Conservation (phyloP, 176 grass and related monocot genomes). For the Oryza coarctata region DNA sequence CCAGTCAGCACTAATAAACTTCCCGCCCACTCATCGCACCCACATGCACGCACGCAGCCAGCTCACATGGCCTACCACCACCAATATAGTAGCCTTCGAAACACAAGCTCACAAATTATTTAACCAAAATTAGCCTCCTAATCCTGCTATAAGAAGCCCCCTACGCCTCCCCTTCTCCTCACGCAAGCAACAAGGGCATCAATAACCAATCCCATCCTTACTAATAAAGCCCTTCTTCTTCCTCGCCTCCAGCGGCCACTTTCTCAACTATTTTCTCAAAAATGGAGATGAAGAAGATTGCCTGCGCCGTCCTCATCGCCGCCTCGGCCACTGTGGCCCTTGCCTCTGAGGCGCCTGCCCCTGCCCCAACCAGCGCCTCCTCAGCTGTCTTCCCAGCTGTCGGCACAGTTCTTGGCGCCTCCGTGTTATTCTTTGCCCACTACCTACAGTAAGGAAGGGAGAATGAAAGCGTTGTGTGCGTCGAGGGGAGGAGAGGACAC, state of each 20-base stretch:
- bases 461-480: neutral
- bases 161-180: neutral
- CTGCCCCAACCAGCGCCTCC: conserved; percentile 47
- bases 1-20: conserved; percentile 23
- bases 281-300: conserved; percentile 95
- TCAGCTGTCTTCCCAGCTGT: conserved; percentile 44
- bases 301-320: conserved; percentile 60
- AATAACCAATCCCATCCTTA: conserved; percentile 25
- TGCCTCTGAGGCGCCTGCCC: conserved; percentile 63
- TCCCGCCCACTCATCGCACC: conserved; percentile 40
- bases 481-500: neutral
- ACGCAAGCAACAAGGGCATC: conserved; percentile 51
- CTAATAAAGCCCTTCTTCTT: conserved; percentile 28
- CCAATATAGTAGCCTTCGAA: neutral
- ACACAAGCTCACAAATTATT: neutral
- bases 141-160: conserved; percentile 44
- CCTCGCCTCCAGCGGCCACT: conserved; percentile 24
- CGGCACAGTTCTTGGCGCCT: conserved; percentile 50
- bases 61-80: conserved; percentile 59
- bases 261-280: neutral
- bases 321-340: conserved; percentile 61
- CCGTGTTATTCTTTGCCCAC: conserved; percentile 74
- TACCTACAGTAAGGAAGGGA: conserved; percentile 55
- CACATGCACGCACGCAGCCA: conserved; percentile 40
- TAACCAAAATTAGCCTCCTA: conserved; percentile 22